These are phyloP conservation scores for Rubus parviflorus DNA, from an alignment of 306 rosid genomes.

Conservation along the genomic window DNA sequence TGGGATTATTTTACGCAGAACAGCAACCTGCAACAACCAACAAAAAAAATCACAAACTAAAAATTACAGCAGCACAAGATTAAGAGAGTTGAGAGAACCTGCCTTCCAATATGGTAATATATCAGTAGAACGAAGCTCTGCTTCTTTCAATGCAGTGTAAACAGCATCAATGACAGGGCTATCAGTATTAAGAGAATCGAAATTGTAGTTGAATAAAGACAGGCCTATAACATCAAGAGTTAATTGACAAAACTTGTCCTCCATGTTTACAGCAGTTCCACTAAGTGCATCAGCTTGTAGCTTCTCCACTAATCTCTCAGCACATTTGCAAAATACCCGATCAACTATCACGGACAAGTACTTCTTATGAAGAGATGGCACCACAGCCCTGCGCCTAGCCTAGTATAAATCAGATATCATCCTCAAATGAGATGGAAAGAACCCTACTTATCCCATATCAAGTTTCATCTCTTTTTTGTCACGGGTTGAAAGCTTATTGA, in stretches of 20 bases:
- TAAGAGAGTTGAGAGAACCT: conserved; percentile 18
- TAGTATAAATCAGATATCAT: conserved; percentile 37
- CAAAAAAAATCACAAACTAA: neutral
- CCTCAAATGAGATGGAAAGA: conserved; percentile 10
- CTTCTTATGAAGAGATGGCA: conserved; percentile 92
- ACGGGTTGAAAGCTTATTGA: neutral
- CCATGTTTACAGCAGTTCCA: conserved; percentile 86
- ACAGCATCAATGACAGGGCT: conserved; percentile 94
- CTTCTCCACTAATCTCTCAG: conserved; percentile 89
- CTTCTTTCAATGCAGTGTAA: conserved; percentile 93
- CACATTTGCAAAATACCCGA: conserved; percentile 83
- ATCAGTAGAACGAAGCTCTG: conserved; percentile 93
- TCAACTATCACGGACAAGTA: conserved; percentile 87
- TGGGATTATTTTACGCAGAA: conserved; percentile 77
- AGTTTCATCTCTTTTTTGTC: neutral
- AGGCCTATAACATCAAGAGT: conserved; percentile 96
- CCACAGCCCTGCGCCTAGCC: conserved; percentile 98
- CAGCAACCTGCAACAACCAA: conserved; percentile 52
- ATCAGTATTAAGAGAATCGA: conserved; percentile 68
- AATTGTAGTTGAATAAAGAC: conserved; percentile 88
- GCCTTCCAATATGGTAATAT: conserved; percentile 97
- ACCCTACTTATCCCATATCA: neutral
- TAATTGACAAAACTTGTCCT: conserved; percentile 78
- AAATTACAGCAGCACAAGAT: neutral
- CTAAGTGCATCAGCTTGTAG: conserved; percentile 58